Evolutionary conservation across 1,284 basidiomycete genomes (phyloP).

Genomic region (Lentinula novae-zelandiae): DNA sequence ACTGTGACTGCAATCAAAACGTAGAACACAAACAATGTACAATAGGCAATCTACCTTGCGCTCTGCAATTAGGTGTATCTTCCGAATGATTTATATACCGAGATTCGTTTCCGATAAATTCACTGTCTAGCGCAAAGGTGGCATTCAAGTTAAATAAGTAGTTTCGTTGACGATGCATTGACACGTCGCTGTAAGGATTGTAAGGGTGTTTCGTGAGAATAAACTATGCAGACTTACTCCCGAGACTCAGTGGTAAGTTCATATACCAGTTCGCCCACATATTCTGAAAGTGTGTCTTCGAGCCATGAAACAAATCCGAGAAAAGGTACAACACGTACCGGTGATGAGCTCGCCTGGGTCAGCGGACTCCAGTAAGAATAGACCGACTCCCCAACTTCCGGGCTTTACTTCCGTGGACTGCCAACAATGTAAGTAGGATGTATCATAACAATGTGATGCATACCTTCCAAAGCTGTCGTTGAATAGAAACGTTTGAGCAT

Average conservation of each 20-base stretch:
- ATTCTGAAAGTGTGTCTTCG: slow-evolving; percentile 30
- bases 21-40: background rate
- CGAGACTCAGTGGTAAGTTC: slow-evolving; percentile 26
- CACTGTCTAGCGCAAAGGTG: slow-evolving; percentile 43
- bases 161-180: slow-evolving; percentile 40
- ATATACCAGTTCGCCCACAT: slow-evolving; percentile 38
- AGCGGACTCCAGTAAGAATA: slow-evolving; percentile 34
- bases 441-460: background rate
- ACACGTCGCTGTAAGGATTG: slow-evolving; percentile 25
- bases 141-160: slow-evolving; percentile 54
- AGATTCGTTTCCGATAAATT: slow-evolving; percentile 49
- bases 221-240: slow-evolving; percentile 32
- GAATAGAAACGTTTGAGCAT: slow-evolving; percentile 21
- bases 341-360: slow-evolving; percentile 29
- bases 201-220: background rate
- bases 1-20: slow-evolving; percentile 31
- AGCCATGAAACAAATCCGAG: background rate
- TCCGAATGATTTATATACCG: slow-evolving; percentile 57
- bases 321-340: slow-evolving; percentile 26
- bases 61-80: slow-evolving; percentile 37
- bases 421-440: slow-evolving; percentile 4
- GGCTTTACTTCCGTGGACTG: slow-evolving; percentile 32
- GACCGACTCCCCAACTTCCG: slow-evolving; percentile 38
- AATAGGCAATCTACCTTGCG: slow-evolving; percentile 32
- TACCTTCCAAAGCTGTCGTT: slow-evolving; percentile 19